Percentiles rank a stretch among this genome's conserved stretches.
Evolutionary conservation across 1,284 basidiomycete species (phyloP).

Genomic region (Cryptococcus hybrid): DNA sequence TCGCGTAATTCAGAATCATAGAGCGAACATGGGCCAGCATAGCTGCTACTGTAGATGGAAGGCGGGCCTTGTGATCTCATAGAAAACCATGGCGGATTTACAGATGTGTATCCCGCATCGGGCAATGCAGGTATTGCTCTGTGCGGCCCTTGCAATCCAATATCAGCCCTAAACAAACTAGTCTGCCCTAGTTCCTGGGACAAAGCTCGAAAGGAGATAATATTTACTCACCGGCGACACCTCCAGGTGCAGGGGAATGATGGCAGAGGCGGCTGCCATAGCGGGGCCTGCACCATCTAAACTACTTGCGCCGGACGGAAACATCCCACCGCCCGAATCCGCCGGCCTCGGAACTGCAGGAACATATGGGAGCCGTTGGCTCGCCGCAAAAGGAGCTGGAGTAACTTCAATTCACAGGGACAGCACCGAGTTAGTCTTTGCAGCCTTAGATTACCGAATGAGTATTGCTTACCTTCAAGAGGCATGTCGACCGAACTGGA

Average conservation of each 20-base stretch:
- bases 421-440: too few relatives aligned
- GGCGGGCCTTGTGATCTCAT: slow-evolving; percentile 1
- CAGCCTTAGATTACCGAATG: too few relatives aligned
- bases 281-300: slow-evolving; percentile 15
- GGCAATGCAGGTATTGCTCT: slow-evolving; percentile 32
- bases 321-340: slow-evolving; percentile 5
- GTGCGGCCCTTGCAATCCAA: slow-evolving; percentile 23
- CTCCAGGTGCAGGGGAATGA: slow-evolving; percentile 33
- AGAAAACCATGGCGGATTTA: slow-evolving; percentile 14
- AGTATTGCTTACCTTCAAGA: slow-evolving; percentile 14
- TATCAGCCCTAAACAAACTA: slow-evolving; percentile 1
- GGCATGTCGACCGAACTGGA: slow-evolving; percentile 6
- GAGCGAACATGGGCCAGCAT: slow-evolving; percentile 1
- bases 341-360: slow-evolving; percentile 18
- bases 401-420: neutral
- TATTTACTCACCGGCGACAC: slow-evolving; percentile 25
- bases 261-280: slow-evolving; percentile 18
- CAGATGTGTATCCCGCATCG: slow-evolving; percentile 34
- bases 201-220: neutral
- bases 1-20: slow-evolving; percentile 1
- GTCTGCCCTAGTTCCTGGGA: too few relatives aligned
- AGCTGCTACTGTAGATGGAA: neutral
- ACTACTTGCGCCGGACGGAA: slow-evolving; percentile 3
- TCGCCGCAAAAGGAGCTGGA: slow-evolving; percentile 11
- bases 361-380: slow-evolving; percentile 32